A percentile compares a stretch with the other conserved stretches of the same genome.
Evolutionary conservation across 345 rosid species (phyloP).

Genomic region (Citrus hindsii): DNA sequence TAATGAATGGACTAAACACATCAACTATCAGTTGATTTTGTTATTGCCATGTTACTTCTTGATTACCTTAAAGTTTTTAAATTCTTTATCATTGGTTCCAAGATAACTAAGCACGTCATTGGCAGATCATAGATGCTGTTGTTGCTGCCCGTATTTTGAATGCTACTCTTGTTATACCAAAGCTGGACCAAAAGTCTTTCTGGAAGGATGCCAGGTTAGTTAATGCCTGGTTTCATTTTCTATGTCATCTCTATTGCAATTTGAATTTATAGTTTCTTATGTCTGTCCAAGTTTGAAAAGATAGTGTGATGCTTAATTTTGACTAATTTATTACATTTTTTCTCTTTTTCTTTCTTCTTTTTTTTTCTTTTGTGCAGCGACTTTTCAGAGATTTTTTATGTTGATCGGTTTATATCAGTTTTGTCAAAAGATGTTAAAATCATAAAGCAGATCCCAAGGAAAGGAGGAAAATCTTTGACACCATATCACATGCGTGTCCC

Average conservation of each 20-base stretch:
- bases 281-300: slow-evolving; percentile 1
- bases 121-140: slow-evolving; percentile 95
- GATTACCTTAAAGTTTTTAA: neutral
- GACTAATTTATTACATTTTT: neutral
- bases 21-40: neutral
- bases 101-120: slow-evolving; percentile 14
- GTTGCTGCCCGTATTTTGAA: slow-evolving; percentile 96
- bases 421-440: slow-evolving; percentile 88
- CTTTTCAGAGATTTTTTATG: slow-evolving; percentile 84
- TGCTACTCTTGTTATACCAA: slow-evolving; percentile 95
- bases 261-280: neutral
- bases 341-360: neutral
- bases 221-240: neutral
- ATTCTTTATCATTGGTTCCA: slow-evolving; percentile 5
- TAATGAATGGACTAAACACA: neutral
- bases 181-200: slow-evolving; percentile 92
- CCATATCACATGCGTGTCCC: slow-evolving; percentile 84
- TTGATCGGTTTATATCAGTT: slow-evolving; percentile 72
- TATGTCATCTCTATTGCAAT: neutral
- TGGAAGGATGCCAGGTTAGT: slow-evolving; percentile 97
- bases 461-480: slow-evolving; percentile 56
- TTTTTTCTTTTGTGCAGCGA: slow-evolving; percentile 42
- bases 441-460: slow-evolving; percentile 75
- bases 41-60: neutral
- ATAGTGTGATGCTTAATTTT: neutral